Base-by-base conservation (phyloP, 768 basidiomycete species). In the Tricholoma terreum region DNA sequence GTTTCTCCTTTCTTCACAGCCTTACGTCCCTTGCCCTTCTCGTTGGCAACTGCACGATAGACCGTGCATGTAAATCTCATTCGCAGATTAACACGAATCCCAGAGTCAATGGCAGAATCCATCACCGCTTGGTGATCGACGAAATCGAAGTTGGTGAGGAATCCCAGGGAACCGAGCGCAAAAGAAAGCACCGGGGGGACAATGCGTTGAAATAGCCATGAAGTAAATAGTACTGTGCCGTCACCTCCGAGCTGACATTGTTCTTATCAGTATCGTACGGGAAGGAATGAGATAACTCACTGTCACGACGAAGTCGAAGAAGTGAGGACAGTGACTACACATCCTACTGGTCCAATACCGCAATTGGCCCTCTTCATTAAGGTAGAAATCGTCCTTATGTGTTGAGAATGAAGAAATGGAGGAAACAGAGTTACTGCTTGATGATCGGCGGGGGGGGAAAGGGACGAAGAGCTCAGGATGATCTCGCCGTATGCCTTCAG, bases 61-160 rank as follows among this genome's bases (percentile, higher is more conserved):
- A 99, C 92, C 5, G 97, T 98, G 72, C 97, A 98, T 7, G 96
- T 98, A 72, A 99, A 99, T 27, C 97, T 87, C 97, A 99, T 99
- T 50, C 97, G 89, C 12, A 99, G 79, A 70, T 99, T 99, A 55
- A 98, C 95, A 8, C 95, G 89, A 61, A 99, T 96, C 30, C 97
- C 97, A 10, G 86, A 83, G 66, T 98, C 94, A 57, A 98, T 85
- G 38, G 84, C 87, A 66, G 85, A 85, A 74, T 94, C 86, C 84
- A 99, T 85, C 58, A 95, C 89, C 8, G 84, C 71, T 67, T 86
- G 80, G 76, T 96, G 84, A 73, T 97, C 84, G 56, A 84, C 79
- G 70, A 98, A 94, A 77, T 98, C 87, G 68, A 98, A 98, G 69
- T 94, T 97, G 42, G 94, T 98, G 54, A 95, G 88, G 75, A 99